phyloP scores from a whole-genome alignment of 1,284 basidiomycete species.

The Apiotrichum mycotoxinovorans region DNA sequence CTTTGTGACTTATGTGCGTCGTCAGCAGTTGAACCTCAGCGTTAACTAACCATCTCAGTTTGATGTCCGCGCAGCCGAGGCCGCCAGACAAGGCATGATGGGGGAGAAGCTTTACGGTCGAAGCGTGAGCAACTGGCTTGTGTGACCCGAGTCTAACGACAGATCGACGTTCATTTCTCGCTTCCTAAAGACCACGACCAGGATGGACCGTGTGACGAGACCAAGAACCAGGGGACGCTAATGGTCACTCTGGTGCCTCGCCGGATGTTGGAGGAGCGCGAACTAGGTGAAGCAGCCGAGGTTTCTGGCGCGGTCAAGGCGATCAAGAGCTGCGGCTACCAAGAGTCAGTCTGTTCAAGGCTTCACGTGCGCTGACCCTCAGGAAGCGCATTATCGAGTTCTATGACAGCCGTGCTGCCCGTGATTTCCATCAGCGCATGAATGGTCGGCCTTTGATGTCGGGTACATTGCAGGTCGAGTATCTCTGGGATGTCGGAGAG shows the following conservation, averaged over 20 bases:
- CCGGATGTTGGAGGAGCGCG: slow-evolving; percentile 71
- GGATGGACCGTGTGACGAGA: slow-evolving; percentile 66
- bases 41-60: slow-evolving; percentile 56
- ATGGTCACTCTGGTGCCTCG: slow-evolving; percentile 66
- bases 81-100: slow-evolving; percentile 81
- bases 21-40: no score
- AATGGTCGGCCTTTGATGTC: slow-evolving; percentile 74
- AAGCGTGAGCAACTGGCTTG: no score
- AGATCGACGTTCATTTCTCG: slow-evolving; percentile 98
- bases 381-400: slow-evolving; percentile 83
- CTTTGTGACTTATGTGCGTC: slow-evolving; percentile 91
- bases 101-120: slow-evolving; percentile 77
- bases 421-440: slow-evolving; percentile 73
- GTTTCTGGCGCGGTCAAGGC: slow-evolving; percentile 86
- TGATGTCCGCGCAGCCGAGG: slow-evolving; percentile 85
- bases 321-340: slow-evolving; percentile 62
- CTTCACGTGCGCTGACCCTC: neutral
- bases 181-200: slow-evolving; percentile 81
- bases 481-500: slow-evolving; percentile 73
- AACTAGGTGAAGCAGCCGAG: slow-evolving; percentile 75
- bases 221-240: slow-evolving; percentile 86
- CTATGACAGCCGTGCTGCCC: slow-evolving; percentile 78
- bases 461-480: slow-evolving; percentile 79
- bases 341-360: slow-evolving; percentile 56
- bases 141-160: slow-evolving; percentile 43